These are phyloP conservation scores for Backusella morwellensis DNA, from an alignment of 192 early-diverging fungal genomes.

Conservation along the genomic window DNA sequence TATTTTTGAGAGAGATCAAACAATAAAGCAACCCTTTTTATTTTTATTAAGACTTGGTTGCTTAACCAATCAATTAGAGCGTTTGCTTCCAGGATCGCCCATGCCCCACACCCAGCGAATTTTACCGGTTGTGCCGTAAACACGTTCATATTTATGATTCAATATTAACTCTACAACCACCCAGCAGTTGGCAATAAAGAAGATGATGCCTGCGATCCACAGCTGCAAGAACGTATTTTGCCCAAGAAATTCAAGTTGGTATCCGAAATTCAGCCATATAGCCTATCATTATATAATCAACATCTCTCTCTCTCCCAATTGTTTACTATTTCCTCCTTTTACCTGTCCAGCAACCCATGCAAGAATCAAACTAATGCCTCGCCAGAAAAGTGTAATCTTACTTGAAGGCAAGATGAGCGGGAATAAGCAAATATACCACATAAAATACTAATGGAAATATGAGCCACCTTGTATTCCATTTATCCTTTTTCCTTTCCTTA, in stretches of 20 bases:
- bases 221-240: slow-evolving; percentile 76
- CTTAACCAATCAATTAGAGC: neutral
- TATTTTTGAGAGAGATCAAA: neutral
- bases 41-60: neutral
- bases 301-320: too few relatives aligned
- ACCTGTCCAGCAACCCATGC: slow-evolving; percentile 76
- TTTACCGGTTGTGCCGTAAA: slow-evolving; percentile 45
- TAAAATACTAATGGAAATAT: slow-evolving; percentile 78
- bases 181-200: slow-evolving; percentile 73
- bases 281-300: slow-evolving; percentile 43
- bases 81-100: slow-evolving; percentile 29
- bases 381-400: slow-evolving; percentile 41
- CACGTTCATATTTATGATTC: slow-evolving; percentile 45
- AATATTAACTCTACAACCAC: slow-evolving; percentile 60
- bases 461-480: neutral
- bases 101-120: slow-evolving; percentile 50
- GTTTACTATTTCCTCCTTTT: neutral
- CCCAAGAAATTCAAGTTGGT: slow-evolving; percentile 84
- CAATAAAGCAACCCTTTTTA: neutral
- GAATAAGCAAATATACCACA: slow-evolving; percentile 97
- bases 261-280: slow-evolving; percentile 85
- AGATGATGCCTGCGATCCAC: slow-evolving; percentile 70
- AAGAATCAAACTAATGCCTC: slow-evolving; percentile 52
- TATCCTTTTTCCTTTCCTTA: slow-evolving; percentile 28
- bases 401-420: slow-evolving; percentile 81